Evolutionary conservation across 345 rosid species (phyloP).

Genomic region (Linum usitatissimum): DNA sequence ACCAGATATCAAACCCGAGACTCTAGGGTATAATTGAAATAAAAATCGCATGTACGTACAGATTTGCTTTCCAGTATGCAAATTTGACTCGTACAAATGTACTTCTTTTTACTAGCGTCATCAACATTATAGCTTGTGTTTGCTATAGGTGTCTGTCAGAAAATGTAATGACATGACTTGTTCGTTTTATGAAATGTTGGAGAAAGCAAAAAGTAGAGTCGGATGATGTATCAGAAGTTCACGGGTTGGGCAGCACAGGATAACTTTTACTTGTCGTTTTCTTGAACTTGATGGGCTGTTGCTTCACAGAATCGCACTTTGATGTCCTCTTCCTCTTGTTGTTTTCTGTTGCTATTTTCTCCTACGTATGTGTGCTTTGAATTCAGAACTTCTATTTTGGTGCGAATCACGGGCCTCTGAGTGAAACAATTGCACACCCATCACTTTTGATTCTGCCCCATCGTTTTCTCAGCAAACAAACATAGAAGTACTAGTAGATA

Average conservation of each 20-base stretch:
- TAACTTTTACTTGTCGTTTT: too few relatives aligned
- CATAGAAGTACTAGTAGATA: neutral
- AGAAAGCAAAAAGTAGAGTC: neutral
- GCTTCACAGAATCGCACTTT: constrained; percentile 9
- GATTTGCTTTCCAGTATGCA: neutral
- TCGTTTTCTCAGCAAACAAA: neutral
- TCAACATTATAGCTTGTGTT: too few relatives aligned
- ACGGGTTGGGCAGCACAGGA: constrained; percentile 23
- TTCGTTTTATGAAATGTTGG: neutral
- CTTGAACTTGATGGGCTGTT: neutral
- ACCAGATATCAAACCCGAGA: too few relatives aligned
- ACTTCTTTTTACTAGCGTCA: neutral
- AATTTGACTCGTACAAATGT: too few relatives aligned
- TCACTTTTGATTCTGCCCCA: neutral
- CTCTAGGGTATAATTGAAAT: too few relatives aligned
- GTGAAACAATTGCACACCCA: too few relatives aligned
- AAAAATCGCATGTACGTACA: too few relatives aligned
- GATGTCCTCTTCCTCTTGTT: constrained; percentile 6
- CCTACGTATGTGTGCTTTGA: neutral
- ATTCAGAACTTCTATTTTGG: neutral
- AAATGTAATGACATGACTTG: neutral
- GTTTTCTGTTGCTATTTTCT: neutral
- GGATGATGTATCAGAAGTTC: constrained; percentile 19
- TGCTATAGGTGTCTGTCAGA: neutral
- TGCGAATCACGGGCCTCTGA: too few relatives aligned